These are phyloP conservation scores for Colletotrichum sp. DNA, from an alignment of 2,329 filamentous ascomycete species.

Conservation along the genomic window DNA sequence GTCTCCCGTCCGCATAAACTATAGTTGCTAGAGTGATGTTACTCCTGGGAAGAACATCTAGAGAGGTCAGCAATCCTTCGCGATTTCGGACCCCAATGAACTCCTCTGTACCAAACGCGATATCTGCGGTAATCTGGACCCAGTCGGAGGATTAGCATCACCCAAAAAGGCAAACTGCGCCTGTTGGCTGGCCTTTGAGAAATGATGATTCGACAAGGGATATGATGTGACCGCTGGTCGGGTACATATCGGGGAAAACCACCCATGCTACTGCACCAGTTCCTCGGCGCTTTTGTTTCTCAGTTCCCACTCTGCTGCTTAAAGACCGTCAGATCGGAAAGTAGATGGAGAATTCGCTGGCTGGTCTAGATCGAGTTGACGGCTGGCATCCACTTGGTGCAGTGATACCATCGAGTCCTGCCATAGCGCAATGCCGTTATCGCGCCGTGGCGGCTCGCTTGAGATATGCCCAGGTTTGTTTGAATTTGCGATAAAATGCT, in stretches of 20 bases:
- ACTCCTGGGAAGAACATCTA: neutral
- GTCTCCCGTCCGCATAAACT: neutral
- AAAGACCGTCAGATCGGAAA: neutral
- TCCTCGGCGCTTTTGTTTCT: neutral
- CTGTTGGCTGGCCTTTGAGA: neutral
- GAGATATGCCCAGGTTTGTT: neutral
- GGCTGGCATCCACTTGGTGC: conserved; percentile 1
- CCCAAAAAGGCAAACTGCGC: neutral
- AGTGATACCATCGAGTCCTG: conserved; percentile 8
- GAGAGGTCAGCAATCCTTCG: neutral
- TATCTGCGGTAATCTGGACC: rapidly evolving
- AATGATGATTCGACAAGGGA: neutral
- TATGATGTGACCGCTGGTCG: conserved; percentile 4
- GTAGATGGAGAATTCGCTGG: neutral
- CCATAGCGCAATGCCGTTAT: conserved; percentile 14
- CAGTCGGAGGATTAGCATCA: neutral
- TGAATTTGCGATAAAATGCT: neutral
- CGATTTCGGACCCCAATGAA: neutral
- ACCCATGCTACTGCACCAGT: neutral
- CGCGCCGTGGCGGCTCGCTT: neutral
- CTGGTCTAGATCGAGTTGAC: neutral
- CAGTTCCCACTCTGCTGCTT: conserved; percentile 1
- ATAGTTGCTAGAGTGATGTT: rapidly evolving
- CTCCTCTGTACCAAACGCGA: neutral
- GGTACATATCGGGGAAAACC: conserved; percentile 1